Base-by-base conservation (phyloP, 2,329 filamentous ascomycete species). In the Microdochium nivale region DNA sequence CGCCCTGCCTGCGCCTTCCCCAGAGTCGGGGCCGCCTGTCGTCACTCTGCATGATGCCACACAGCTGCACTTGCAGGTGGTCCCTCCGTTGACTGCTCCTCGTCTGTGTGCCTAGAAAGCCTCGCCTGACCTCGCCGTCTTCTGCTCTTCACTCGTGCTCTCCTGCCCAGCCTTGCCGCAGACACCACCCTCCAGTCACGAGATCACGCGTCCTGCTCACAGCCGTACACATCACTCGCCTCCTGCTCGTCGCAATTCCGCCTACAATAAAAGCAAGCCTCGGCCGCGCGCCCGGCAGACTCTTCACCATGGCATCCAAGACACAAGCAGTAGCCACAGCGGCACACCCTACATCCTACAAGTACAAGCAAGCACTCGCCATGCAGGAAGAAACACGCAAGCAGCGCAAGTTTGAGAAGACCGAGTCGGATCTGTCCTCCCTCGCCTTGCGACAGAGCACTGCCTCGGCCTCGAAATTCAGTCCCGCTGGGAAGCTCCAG, bases 321-420 rank as follows among this genome's bases (percentile, higher is more conserved):
- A 8, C 44, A 16, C 40, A 48, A 40, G 33, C 25, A 46, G 35
- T 51, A 50, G 58, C 57, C 27, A 63, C 62, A 61, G 50, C 56
- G 48, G 37, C 52, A 35, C 52, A 35, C 19, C 8, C 40, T 3
- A 44, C 40, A 3, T 44, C 40, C 7, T 56, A 53, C 48, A 59
- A 50, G 48, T 49, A 55, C 51, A 58, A 52, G 24, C 51, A 55
- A 30, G 60, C 62, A 4, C 48, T 56, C 63, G 70, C 71, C 30
- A 75, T 80, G 72, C 77, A 80, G 64, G 54, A 68, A 37, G 71
- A 69, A 51, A 79, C 78, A 10, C 70, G 79, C 56, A 67, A 68
- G 58, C 67, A 74, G 52, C 67, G 70, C 51, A 67, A 70, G 50
- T 82, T 82, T 57, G 67, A 72, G 52, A 69, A 77, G 55, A 65